A percentile compares a stretch with the other conserved stretches of the same genome.
phyloP scores from a whole-genome alignment of 2,329 filamentous ascomycete genomes.

The Pyricularia sp. region DNA sequence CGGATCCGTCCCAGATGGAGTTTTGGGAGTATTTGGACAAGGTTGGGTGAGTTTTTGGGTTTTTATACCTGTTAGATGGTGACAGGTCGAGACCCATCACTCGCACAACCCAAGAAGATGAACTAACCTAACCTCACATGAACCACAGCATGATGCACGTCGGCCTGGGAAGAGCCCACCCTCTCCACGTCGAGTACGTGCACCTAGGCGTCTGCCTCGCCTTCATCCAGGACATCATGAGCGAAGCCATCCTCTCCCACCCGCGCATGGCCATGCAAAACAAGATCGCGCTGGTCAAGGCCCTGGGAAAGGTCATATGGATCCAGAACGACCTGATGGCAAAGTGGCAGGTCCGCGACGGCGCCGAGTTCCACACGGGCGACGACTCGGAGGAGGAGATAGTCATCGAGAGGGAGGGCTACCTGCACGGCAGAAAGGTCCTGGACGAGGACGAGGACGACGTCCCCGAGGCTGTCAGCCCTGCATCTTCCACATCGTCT shows the following conservation, averaged over 20 bases:
- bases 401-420: constrained; percentile 48
- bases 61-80: neutral
- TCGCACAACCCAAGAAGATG: neutral
- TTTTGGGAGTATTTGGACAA: constrained; percentile 83
- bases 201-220: constrained; percentile 65
- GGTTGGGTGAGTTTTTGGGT: constrained; percentile 49
- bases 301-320: constrained; percentile 74
- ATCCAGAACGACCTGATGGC: constrained; percentile 82
- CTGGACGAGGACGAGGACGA: constrained; percentile 32
- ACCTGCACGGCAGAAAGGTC: constrained; percentile 53
- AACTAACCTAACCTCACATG: neutral
- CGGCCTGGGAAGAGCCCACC: constrained; percentile 61
- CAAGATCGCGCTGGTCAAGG: constrained; percentile 67
- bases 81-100: neutral
- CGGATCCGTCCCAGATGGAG: constrained; percentile 63
- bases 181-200: constrained; percentile 71
- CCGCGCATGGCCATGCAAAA: constrained; percentile 55
- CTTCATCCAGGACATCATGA: constrained; percentile 70
- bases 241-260: constrained; percentile 65
- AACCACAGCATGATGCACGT: constrained; percentile 64
- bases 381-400: constrained; percentile 36
- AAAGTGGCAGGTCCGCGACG: constrained; percentile 69
- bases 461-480: constrained; percentile 12
- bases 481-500: neutral
- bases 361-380: constrained; percentile 45